Conservation (phyloP, 2,329 filamentous ascomycete species). For the Fusarium temperatum region DNA sequence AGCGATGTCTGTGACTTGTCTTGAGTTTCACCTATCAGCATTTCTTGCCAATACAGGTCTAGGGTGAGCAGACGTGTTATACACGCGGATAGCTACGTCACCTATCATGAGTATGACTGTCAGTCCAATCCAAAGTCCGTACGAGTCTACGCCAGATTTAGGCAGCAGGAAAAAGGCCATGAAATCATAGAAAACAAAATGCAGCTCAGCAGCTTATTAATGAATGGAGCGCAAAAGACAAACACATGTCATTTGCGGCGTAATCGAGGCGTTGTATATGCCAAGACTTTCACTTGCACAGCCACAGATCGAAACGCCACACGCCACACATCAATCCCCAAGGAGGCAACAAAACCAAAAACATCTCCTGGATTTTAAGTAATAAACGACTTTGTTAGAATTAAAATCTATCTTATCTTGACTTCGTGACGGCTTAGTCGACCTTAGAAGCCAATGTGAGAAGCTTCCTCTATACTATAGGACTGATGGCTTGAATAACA, state of each 20-base stretch:
- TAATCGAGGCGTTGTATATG: background rate
- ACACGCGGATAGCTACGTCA: background rate
- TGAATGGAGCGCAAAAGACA: background rate
- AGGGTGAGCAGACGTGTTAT: background rate
- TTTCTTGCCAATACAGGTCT: background rate
- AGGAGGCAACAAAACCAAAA: background rate
- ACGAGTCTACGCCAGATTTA: background rate
- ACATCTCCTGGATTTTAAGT: background rate
- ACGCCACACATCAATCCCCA: background rate
- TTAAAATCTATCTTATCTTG: too few species aligned
- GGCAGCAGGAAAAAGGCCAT: background rate
- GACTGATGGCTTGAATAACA: accelerated
- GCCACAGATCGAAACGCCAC: background rate
- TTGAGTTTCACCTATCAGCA: too few species aligned
- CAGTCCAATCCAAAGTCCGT: background rate
- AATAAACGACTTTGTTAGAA: background rate
- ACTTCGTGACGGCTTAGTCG: accelerated
- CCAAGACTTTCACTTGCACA: background rate
- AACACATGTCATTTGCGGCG: background rate
- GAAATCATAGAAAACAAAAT: accelerated
- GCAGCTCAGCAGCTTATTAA: accelerated
- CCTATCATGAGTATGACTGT: background rate
- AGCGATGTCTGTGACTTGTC: too few species aligned
- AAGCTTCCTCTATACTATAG: background rate
- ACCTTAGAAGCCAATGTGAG: accelerated